Base-by-base conservation (phyloP, 2,329 filamentous ascomycete species). In the Zymoseptoria brevis region DNA sequence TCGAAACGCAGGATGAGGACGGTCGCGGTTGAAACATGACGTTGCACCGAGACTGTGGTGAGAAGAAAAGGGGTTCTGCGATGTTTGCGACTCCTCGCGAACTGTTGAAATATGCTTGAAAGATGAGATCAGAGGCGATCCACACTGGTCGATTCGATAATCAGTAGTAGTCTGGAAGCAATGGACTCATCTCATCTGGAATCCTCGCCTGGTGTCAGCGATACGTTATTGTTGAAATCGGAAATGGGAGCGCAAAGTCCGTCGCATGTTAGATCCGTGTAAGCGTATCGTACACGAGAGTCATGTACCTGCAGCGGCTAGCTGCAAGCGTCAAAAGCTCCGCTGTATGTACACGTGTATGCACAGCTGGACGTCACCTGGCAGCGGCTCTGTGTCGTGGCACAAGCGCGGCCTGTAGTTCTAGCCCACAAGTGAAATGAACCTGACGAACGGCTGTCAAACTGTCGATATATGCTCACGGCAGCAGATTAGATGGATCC, bases 401-500 rank as follows among this genome's bases (percentile, higher is more conserved):
- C 5, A 45, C 35, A 16, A 29, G 35, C 35, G 35, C n/a, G 35
- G 35, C 6, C 26, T 29, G 26, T 29, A 29, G 26, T 29, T 29
- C 26, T 29, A 29, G 26, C 26, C 26, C 13, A n/a, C 35, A 16
- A 45, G 35, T n/a, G 35, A 45, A n/a, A 16, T 45, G 35, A n/a
- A 16, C 35, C 35, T 13, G 11, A 16, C 3, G 16, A 11, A 41
- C 35, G 11, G 35, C 35, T 45, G 35, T 45, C 35, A 45, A 16
- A n/a, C 4, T 45, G 35, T n/a, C 35, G 16, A 45, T n/a, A 16
- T 13, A 7, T 45, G 13, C 13, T 45, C 35, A 45, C 22, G 64
- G 61, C 24, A 64, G 60, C 54, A 81, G 63, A 24, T 81, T 79
- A 19, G 73, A 72, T 26, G 85, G 70, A 71, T 94, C 88, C 2